Conservation (phyloP, 495 filamentous ascomycete species). For the Aspergillus ellipticus region DNA sequence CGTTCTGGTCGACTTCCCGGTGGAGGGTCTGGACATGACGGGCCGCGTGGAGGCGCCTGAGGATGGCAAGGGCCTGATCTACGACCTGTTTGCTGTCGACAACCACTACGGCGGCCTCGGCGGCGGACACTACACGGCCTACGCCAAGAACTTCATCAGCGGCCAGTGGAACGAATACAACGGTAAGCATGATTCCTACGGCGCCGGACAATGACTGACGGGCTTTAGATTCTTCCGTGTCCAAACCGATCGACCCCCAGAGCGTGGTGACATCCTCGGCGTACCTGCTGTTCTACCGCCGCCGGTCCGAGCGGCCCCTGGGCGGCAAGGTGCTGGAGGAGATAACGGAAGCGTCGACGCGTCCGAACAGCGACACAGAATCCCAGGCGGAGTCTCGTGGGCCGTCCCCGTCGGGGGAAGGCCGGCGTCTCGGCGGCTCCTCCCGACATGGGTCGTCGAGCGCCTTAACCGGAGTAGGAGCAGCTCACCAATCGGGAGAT, state of each 20-base stretch:
- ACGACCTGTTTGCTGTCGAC: slow-evolving; percentile 92
- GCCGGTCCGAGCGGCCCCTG: slow-evolving; percentile 68
- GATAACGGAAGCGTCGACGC: slow-evolving; percentile 53
- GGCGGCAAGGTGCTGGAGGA: slow-evolving; percentile 74
- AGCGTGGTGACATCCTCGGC: slow-evolving; percentile 64
- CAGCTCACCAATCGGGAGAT: slow-evolving; percentile 63
- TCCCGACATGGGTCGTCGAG: slow-evolving; percentile 83
- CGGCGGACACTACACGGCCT: slow-evolving; percentile 94
- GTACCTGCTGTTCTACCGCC: slow-evolving; percentile 94
- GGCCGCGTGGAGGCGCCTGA: slow-evolving; percentile 72
- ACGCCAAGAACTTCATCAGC: slow-evolving; percentile 84
- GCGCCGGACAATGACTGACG: slow-evolving; percentile 5
- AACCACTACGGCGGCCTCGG: slow-evolving; percentile 90
- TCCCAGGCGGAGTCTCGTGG: slow-evolving; percentile 47
- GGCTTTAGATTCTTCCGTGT: slow-evolving; percentile 65
- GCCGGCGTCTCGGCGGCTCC: slow-evolving; percentile 77
- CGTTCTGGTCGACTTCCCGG: slow-evolving; percentile 84
- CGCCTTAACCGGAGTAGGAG: slow-evolving; percentile 72
- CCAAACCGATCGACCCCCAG: slow-evolving; percentile 46
- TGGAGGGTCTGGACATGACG: slow-evolving; percentile 79
- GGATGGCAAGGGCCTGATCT: slow-evolving; percentile 73
- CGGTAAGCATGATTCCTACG: slow-evolving; percentile 49
- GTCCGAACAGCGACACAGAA: slow-evolving; percentile 37
- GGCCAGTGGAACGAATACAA: slow-evolving; percentile 91
- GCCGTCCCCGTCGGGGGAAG: slow-evolving; percentile 69